Percentiles rank a stretch among this genome's conserved stretches.
Conservation (phyloP, 2,329 filamentous ascomycete species). For the Sclerotinia spermophila region DNA sequence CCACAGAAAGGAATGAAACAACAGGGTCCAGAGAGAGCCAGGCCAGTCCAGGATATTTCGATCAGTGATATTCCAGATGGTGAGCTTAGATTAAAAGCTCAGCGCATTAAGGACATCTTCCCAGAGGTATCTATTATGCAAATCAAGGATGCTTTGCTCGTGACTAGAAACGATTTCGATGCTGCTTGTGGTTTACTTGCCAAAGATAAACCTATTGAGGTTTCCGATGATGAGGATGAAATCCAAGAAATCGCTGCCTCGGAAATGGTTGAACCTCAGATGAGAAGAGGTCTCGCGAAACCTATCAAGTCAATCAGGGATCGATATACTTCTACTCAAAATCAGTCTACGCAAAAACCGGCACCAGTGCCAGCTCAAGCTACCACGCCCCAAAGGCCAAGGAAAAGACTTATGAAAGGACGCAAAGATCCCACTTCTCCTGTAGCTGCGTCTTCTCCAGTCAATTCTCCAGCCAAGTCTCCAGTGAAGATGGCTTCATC, state of each 20-base stretch:
- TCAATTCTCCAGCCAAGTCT: conserved; percentile 23
- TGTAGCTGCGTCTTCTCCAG: conserved; percentile 27
- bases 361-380: conserved; percentile 19
- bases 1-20: conserved; percentile 28
- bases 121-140: conserved; percentile 44
- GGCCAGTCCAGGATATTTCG: conserved; percentile 43
- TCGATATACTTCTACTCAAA: conserved; percentile 52
- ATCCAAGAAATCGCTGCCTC: conserved; percentile 23
- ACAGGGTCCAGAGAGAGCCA: conserved; percentile 44
- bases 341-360: conserved; percentile 29
- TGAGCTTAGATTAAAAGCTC: conserved; percentile 47
- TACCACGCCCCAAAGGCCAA: conserved; percentile 33
- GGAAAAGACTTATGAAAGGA: conserved; percentile 36
- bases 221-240: conserved; percentile 38
- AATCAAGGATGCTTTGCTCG: conserved; percentile 48
- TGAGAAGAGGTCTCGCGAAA: conserved; percentile 52
- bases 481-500: conserved; percentile 24
- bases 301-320: conserved; percentile 55
- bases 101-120: conserved; percentile 48
- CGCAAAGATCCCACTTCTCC: conserved; percentile 33
- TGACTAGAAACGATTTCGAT: conserved; percentile 50
- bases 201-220: conserved; percentile 21
- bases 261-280: conserved; percentile 43
- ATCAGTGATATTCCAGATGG: conserved; percentile 51
- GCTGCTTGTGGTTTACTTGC: conserved; percentile 50